Base-by-base conservation (phyloP, 495 filamentous ascomycete genomes). In the Pyrenula massariospora region DNA sequence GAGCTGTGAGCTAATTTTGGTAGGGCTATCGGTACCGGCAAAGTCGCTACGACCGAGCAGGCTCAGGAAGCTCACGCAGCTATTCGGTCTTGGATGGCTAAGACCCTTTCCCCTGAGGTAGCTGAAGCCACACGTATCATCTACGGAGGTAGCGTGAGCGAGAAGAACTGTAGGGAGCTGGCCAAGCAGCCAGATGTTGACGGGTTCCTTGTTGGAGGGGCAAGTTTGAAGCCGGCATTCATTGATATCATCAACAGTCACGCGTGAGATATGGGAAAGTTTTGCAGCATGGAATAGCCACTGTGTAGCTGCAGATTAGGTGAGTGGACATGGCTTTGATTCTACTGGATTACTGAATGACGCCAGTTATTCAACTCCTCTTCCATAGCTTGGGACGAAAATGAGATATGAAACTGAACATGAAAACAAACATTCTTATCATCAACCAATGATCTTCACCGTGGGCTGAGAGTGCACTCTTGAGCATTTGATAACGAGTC, bases 171-270 rank as follows among this genome's bases (percentile, higher is more conserved):
- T 78, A 84, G 82, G 66, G 92, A 96, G 24, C 82, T 98, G 64
- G 86, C 87, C 62, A 87, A 86, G 76, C 82, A 96, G 81, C 68
- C 78, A 58, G 94, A 98, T 77, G 92, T 98, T 72, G 93, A 98
- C 71, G 93, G 93, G 21, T 98, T 98, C 81, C 82, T 98, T 64
- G 93, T 98, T 66, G 93, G 93, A 63, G 93, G 93, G 72, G 93
- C 93, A 62, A 95, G 89, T 75, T 82, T 98, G 77, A 98, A 98
- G 84, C 93, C 93, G 64, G 93, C 91, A 63, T 96, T 86, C 69
- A 73, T 85, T 60, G 83, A 86, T 62, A 86, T 86, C 66, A 77
- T 86, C 72, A 85, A 86, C 68, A 68, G 78, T 56, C 75, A 73
- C 8, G 31, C 31, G 31, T 42, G 31, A 42, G 31, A n/a, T n/a